A percentile compares a stretch with the other conserved stretches of the same genome.
Evolutionary conservation across 2,329 filamentous ascomycete genomes (phyloP).

Genomic region (Cercospora janseana): DNA sequence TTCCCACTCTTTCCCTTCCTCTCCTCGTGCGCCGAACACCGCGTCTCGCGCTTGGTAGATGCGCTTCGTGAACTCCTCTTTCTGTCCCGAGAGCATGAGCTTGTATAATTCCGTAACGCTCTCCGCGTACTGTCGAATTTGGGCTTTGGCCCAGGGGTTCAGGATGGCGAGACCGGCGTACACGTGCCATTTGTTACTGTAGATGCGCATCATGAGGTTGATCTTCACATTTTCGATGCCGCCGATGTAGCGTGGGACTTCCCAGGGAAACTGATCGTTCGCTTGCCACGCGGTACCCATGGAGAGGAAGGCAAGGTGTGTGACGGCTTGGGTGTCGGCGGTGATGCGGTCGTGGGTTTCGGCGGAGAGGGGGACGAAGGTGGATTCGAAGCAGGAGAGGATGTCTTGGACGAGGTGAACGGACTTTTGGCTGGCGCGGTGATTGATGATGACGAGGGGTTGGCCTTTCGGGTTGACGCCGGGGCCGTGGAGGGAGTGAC

Average conservation of each 20-base stretch:
- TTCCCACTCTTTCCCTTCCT: constrained; percentile 58
- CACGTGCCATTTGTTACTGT: constrained; percentile 98
- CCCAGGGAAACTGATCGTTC: constrained; percentile 95
- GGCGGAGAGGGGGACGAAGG: constrained; percentile 82
- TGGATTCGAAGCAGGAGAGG: constrained; percentile 78
- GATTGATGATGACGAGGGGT: constrained; percentile 89
- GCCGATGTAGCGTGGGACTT: constrained; percentile 89
- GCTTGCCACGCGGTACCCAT: constrained; percentile 99
- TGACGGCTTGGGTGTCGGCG: constrained; percentile 96
- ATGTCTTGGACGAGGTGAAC: constrained; percentile 77
- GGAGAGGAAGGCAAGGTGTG: constrained; percentile 88
- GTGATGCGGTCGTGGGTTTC: constrained; percentile 93
- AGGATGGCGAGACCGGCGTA: constrained; percentile 96
- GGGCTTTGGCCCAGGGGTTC: constrained; percentile 85
- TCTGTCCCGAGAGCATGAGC: constrained; percentile 86
- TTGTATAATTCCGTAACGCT: constrained; percentile 94
- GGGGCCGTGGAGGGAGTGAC: constrained; percentile 93
- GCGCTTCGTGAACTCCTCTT: constrained; percentile 68
- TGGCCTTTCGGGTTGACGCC: constrained; percentile 84
- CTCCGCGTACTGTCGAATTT: constrained; percentile 91
- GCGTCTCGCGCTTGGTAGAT: constrained; percentile 76
- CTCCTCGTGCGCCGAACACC: constrained; percentile 57
- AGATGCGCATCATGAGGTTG: constrained; percentile 95
- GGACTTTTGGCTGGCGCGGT: constrained; percentile 75
- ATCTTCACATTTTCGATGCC: constrained; percentile 99